Evolutionary conservation across 768 basidiomycete genomes (phyloP).

Genomic region (Calocera cornea): DNA sequence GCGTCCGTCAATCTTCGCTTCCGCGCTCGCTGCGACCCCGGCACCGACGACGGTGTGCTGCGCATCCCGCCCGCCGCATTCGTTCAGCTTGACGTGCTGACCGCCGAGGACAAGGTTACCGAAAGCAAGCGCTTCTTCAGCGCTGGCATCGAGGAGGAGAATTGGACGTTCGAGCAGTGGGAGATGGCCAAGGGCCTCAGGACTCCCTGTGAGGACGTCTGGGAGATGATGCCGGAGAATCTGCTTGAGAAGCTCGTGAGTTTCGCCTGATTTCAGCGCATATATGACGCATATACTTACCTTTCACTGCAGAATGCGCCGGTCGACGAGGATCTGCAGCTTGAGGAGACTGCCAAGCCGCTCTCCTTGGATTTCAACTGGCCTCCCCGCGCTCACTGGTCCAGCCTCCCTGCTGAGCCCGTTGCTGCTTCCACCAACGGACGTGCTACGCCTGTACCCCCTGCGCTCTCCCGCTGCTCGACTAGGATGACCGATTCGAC

Average conservation of each 20-base stretch:
- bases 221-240: conserved; percentile 3
- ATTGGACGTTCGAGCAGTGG: conserved; percentile 4
- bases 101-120: neutral
- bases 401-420: neutral
- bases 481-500: neutral
- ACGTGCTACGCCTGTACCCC: neutral
- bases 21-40: conserved; percentile 1
- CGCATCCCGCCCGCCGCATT: conserved; percentile 1
- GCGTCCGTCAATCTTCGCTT: neutral
- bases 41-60: conserved; percentile 3
- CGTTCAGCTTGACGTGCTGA: neutral
- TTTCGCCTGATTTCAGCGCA: neutral
- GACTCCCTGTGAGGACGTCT: neutral
- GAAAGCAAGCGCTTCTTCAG: conserved; percentile 1
- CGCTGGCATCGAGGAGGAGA: conserved; percentile 1
- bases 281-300: conserved; percentile 2
- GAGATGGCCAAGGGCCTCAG: conserved; percentile 4
- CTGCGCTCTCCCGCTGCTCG: neutral
- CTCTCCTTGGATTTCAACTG: neutral
- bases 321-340: neutral
- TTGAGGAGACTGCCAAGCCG: neutral
- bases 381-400: neutral
- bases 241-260: neutral
- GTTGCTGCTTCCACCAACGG: neutral
- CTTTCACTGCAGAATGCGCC: neutral